Evolutionary conservation across 2,329 filamentous ascomycete species (phyloP), one percentile per base, ranked within the genome.

Genomic region (Ceratocystiopsis minuta): DNA sequence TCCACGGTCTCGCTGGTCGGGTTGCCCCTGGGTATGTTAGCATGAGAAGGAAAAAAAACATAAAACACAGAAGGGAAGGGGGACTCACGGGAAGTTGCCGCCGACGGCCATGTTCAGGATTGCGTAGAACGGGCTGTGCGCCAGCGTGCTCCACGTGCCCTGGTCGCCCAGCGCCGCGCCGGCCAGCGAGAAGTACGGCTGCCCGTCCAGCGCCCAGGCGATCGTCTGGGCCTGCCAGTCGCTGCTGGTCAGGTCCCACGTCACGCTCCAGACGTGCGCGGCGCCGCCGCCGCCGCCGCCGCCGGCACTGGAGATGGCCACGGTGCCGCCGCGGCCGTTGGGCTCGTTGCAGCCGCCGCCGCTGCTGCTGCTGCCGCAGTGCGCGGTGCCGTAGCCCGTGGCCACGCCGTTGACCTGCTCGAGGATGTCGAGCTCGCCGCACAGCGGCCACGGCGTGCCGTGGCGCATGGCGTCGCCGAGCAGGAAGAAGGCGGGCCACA

Each of bases 401-500:
- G 55, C 54, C 35, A 57, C 42, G 11, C 70, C 70, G 54, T 72
- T 69, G 50, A 72, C 55, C 43, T 63, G 65, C 59, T 75, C 70
- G 52, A 75, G 60, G 49, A 74, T 66, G 52, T 75, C 71, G 39
- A 75, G 57, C 60, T 75, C 71, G 46, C 70, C 71, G 44, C 66
- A 67, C 10, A 45, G 41, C 0, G 71, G 71, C 71, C 71, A 75
- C 14, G 50, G 33, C 1, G 59, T 62, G 10, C 67, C 67, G 37
- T 62, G 57, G 20, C 66, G 63, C 42, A 67, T 57, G 12, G 61
- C 53, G 39, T 71, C 60, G 35, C 70, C 69, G 15, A 74, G 59
- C 46, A 72, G 58, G 70, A 69, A 75, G 50, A 73, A 73, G 0
- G 70, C 70, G 0, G 70, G 69, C 70, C 70, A 75, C 39, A 74